Base-by-base conservation (phyloP, 2,329 filamentous ascomycete species). In the Neonectria punicea region DNA sequence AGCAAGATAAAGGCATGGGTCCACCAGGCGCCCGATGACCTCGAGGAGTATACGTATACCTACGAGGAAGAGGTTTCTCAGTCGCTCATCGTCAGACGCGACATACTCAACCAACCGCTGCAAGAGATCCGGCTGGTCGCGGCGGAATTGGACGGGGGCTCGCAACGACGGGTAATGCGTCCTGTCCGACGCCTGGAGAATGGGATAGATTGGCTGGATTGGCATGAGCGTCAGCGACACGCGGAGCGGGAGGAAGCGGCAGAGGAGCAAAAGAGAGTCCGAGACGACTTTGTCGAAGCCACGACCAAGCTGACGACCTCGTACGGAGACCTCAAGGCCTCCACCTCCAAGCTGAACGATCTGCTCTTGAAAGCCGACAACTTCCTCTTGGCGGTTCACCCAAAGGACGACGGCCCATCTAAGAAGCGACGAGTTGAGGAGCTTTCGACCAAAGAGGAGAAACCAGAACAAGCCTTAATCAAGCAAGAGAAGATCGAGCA, bases 201-300 rank as follows among this genome's bases (percentile, higher is more conserved):
- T 30, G 55, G 55, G n/a, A 18, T 58, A 28, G 32, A 44, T 1
- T 58, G 55, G 55, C 55, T 58, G 3, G 55, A 58, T 30, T 32
- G 43, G 44, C 55, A 58, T 14, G 55, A 58, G 20, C 55, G 28
- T 2, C 18, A 47, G 10, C 30, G 44, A 50, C 44, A 50, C 14
- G 44, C 20, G 5, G 30, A 36, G 2, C 30, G 43, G 2, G 22
- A 46, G 14, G 22, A 20, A 2, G 20, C 32, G 5, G 14, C 20
- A 10, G 18, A 28, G 14, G 30, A 49, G 30, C 11, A 58, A 4
- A 34, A 32, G 55, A 10, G 22, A 2, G 44, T 7, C 13, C 44
- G 44, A 7, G 20, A 9, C 8, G 55, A 41, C 14, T 18, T 58
- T 6, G 8, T 7, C 7, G 28, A 32, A 6, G 44, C 55, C 18